Base-by-base conservation (phyloP, 129 eudicot species). In the Flaveria brownii region DNA sequence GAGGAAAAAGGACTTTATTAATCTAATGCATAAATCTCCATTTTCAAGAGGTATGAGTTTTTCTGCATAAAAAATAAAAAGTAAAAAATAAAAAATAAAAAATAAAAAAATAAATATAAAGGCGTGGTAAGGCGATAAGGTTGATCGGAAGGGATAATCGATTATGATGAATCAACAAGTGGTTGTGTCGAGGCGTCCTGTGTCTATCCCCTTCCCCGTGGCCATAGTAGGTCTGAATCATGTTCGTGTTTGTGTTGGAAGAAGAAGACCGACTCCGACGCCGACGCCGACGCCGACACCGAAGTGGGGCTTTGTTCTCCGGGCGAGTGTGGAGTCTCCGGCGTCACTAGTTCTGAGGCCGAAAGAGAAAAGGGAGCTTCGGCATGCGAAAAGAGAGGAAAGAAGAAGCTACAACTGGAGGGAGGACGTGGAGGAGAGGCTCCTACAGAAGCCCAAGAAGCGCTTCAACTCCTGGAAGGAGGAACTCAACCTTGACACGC, bases 351-450 rank as follows among this genome's bases (percentile, higher is more conserved):
- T 4, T 3, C 9, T 1, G 56, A 71, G 18, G 71, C 81, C n/a
- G 81, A 79, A 65, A 62, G 61, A 45, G 86, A 88, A 91, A 75
- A 82, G 98, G 78, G 83, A 82, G 76, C 65, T 90, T 62, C 82
- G 89, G 75, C 87, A 90, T 49, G 88, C 82, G 76, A 84, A 87
- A 68, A 84, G 98, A 85, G 92, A 88, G 83, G 81, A 82, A 47
- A 88, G 85, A 22, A 47, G 83, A 30, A 72, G 78, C 2, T 80
- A 81, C 52, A 89, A 86, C 13, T 95, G 99, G 99, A 91, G 80
- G 68, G 94, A 91, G 68, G 90, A 89, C 11, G 97, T 95, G 22
- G 97, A 95, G 77, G 86, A 86, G 55, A 86, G 20, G 83, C 92
- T 93, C 2, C 63, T 85, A 10, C 76, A 88, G 83, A 93, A 90